phyloP scores from a whole-genome alignment of 164 flowering plant genomes.

The Nymphaea thermarum region DNA sequence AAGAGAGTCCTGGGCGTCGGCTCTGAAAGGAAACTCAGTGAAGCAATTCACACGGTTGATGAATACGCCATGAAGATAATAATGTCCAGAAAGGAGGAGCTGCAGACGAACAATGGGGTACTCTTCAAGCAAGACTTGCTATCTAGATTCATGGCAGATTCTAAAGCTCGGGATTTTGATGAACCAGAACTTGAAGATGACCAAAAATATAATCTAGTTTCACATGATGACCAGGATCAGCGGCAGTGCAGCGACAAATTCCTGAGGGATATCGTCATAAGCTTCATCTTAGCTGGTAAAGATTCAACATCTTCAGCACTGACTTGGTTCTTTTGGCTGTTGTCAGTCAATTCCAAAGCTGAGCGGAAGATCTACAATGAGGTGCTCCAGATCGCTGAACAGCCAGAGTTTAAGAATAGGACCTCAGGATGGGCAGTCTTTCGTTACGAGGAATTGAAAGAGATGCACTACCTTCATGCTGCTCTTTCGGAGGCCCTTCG shows the following conservation, averaged over 20 bases:
- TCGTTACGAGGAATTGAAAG: conserved; percentile 29
- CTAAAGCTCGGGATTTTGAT: conserved; percentile 12
- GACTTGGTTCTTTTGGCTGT: conserved; percentile 47
- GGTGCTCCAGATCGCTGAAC: conserved; percentile 2
- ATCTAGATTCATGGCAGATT: conserved; percentile 47
- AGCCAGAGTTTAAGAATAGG: background rate
- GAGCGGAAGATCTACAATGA: conserved; percentile 14
- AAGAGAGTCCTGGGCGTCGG: conserved; percentile 37
- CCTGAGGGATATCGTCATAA: conserved; percentile 31
- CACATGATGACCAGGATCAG: background rate
- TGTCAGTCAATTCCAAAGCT: conserved; percentile 22
- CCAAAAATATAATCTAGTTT: conserved; percentile 26
- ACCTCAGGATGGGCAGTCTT: conserved; percentile 4
- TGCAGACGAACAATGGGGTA: conserved; percentile 12
- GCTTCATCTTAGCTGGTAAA: conserved; percentile 41
- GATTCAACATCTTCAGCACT: conserved; percentile 34
- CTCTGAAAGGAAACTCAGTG: conserved; percentile 25
- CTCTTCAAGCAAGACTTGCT: conserved; percentile 33
- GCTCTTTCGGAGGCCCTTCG: conserved; percentile 33
- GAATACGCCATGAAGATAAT: conserved; percentile 34
- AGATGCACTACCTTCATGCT: conserved; percentile 31
- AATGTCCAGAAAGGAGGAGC: conserved; percentile 18
- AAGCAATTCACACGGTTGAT: conserved; percentile 28
- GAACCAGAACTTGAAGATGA: conserved; percentile 21
- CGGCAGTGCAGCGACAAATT: conserved; percentile 12